Base-by-base conservation (phyloP, 2,329 filamentous ascomycete genomes). In the Pyricularia sp. region DNA sequence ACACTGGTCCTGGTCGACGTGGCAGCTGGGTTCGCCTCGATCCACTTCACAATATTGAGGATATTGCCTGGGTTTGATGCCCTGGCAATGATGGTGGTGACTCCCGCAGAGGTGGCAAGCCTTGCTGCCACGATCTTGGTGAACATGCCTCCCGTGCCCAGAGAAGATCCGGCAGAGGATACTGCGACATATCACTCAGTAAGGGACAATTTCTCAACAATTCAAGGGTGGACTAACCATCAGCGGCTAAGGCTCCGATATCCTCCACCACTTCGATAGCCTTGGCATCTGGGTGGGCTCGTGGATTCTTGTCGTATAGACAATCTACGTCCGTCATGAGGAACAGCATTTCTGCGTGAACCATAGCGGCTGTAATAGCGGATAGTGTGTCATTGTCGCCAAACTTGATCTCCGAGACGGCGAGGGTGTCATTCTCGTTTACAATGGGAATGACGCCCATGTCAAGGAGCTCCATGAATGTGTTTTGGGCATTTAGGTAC, bases 281-380 rank as follows among this genome's bases (percentile, higher is more conserved):
- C 72, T 88, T 85, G 9, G 94, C 94, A 71, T 97, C 89, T 0
- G 91, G 87, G 71, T 96, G 82, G 1, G 86, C 88, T 33, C 94
- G 84, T 1, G 94, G 94, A 71, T 99, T 99, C 76, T 93, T 94
- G 76, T 96, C 92, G 75, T 99, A 99, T 13, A 99, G 81, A 73
- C 93, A 97, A 74, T 99, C 94, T 62, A 99, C 94, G 73, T 99
- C 94, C 0, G 94, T 99, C 94, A 99, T 97, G 68, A 99, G 83
- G 77, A 99, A 99, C 10, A 99, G 82, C 71, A 96, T 91, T 72
- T 99, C 93, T 63, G 94, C 94, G 72, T 96, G 91, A 24, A 97
- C 90, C 92, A 97, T 97, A 69, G 90, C 94, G 0, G 94, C 91
- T 0, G 94, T 96, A 70, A 99, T 97, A 65, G 94, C 94, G 13